A percentile compares a stretch with the other conserved stretches of the same genome.
These are phyloP conservation scores for Teratosphaeria nubilosa DNA, from an alignment of 2,329 filamentous ascomycete genomes.

Conservation along the genomic window DNA sequence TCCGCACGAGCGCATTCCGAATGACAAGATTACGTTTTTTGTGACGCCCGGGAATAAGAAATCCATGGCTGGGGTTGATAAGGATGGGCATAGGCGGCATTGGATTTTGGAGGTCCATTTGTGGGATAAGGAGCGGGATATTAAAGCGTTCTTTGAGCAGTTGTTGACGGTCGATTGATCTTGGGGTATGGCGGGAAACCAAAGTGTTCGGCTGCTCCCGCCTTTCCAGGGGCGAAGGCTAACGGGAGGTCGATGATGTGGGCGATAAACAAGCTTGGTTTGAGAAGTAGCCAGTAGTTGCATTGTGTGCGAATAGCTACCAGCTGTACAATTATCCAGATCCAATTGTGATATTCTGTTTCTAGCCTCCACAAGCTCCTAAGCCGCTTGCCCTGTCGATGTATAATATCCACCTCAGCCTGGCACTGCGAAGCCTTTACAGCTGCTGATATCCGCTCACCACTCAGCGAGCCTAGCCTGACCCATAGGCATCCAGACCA, in stretches of 20 bases:
- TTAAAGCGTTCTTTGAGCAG: constrained; percentile 37
- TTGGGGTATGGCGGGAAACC: not conserved
- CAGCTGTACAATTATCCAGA: not conserved
- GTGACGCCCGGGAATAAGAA: constrained; percentile 36
- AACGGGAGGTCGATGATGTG: not conserved
- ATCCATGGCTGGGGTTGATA: constrained; percentile 30
- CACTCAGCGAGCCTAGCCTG: not conserved
- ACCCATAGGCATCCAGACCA: constrained; percentile 1
- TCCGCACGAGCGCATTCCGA: constrained; percentile 42
- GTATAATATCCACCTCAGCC: not conserved
- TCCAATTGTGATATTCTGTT: not conserved
- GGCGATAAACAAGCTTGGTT: not conserved
- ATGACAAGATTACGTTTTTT: constrained; percentile 37
- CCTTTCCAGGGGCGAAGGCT: too few relatives aligned
- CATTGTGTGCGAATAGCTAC: not conserved
- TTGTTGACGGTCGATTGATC: not conserved
- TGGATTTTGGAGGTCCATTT: constrained; percentile 40
- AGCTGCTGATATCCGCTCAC: not conserved
- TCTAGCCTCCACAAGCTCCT: not conserved
- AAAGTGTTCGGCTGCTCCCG: not conserved
- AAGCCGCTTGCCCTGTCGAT: not conserved
- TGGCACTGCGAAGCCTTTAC: not conserved
- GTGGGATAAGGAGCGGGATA: constrained; percentile 28
- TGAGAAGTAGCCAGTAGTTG: too few relatives aligned
- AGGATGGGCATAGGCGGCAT: constrained; percentile 35